These are phyloP conservation scores for Ammopiptanthus mongolicus DNA, from an alignment of 306 rosid genomes.

Conservation along the genomic window DNA sequence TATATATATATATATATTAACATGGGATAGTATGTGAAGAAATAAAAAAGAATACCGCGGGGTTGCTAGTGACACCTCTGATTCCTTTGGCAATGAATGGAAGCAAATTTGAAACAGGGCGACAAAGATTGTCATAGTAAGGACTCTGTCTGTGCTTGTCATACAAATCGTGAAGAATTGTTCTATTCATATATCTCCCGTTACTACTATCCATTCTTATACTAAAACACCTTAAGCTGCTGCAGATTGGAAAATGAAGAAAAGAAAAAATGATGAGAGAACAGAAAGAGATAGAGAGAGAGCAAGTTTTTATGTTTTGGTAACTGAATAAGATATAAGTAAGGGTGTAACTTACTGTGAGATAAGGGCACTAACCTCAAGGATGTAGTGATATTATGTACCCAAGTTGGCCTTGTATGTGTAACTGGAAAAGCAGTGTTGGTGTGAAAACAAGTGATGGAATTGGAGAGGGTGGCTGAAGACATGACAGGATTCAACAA, in stretches of 20 bases:
- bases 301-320: not conserved
- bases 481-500: not conserved
- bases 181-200: conserved; percentile 38
- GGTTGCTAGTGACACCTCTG: conserved; percentile 86
- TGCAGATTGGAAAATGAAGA: not conserved
- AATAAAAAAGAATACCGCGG: conserved; percentile 49
- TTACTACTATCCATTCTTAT: conserved; percentile 28
- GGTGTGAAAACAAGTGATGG: not conserved
- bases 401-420: not conserved
- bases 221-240: not conserved
- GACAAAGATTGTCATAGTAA: conserved; percentile 83
- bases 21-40: not conserved
- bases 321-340: not conserved
- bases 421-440: not conserved
- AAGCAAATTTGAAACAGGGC: conserved; percentile 81
- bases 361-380: not conserved
- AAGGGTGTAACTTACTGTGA: not conserved
- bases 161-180: conserved; percentile 64
- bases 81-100: conserved; percentile 73
- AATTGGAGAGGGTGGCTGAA: not conserved
- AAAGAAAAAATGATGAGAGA: not conserved
- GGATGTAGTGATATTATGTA: not conserved
- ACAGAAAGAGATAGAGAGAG: not conserved
- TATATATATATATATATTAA: not conserved
- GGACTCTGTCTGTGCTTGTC: conserved; percentile 84